Conservation (phyloP, 2,329 filamentous ascomycete species). For the Ampelomyces quisqualis region DNA sequence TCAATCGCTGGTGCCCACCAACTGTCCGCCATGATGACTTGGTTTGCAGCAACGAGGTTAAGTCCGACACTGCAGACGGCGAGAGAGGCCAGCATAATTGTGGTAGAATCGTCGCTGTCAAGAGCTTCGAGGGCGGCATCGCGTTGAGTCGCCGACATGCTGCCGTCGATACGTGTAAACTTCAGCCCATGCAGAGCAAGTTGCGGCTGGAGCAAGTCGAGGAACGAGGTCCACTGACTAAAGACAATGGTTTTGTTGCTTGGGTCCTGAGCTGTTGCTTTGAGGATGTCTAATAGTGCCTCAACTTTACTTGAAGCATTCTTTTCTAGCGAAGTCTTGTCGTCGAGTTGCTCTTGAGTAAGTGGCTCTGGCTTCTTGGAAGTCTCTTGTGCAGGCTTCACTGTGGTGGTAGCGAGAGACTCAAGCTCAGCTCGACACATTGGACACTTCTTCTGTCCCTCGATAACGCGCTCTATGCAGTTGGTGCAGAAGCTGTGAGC, state of each 20-base stretch:
- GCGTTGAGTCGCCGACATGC: slow-evolving; percentile 69
- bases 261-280: slow-evolving; percentile 63
- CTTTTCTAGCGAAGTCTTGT: slow-evolving; percentile 54
- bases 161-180: slow-evolving; percentile 76
- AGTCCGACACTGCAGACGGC: slow-evolving; percentile 82
- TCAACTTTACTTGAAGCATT: slow-evolving; percentile 78
- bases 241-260: slow-evolving; percentile 71
- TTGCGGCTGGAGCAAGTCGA: slow-evolving; percentile 70
- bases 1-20: slow-evolving; percentile 94
- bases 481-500: slow-evolving; percentile 74
- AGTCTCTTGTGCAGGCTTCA: slow-evolving; percentile 63
- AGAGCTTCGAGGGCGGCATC: slow-evolving; percentile 70
- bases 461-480: slow-evolving; percentile 74
- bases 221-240: slow-evolving; percentile 75
- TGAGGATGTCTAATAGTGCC: slow-evolving; percentile 72
- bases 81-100: slow-evolving; percentile 78
- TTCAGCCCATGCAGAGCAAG: slow-evolving; percentile 61
- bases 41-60: slow-evolving; percentile 82
- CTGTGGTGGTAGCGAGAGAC: slow-evolving; percentile 52
- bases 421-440: slow-evolving; percentile 74
- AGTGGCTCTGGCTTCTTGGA: slow-evolving; percentile 20
- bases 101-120: slow-evolving; percentile 65
- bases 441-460: slow-evolving; percentile 76
- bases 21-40: slow-evolving; percentile 77
- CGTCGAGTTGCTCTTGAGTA: slow-evolving; percentile 46